Conservation (phyloP, 805 yeast species). For the Tetrapisispora fleetii region DNA sequence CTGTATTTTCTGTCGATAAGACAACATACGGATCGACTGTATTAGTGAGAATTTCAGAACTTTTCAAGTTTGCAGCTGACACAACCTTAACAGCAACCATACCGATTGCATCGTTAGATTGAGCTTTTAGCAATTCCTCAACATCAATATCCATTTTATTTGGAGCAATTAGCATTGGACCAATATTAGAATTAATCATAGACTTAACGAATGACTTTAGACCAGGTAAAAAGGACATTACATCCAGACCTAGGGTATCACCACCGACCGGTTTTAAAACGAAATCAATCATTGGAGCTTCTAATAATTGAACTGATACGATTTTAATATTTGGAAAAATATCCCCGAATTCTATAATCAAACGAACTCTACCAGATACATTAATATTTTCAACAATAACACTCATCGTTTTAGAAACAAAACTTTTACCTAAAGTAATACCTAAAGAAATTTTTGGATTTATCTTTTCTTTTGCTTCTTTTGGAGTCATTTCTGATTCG, state of each 20-base stretch:
- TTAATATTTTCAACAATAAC: conserved; percentile 74
- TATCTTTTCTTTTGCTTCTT: conserved; percentile 56
- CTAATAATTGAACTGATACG: conserved; percentile 63
- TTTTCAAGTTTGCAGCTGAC: conserved; percentile 41
- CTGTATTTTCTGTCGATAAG: conserved; percentile 35
- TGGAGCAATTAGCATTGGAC: conserved; percentile 77
- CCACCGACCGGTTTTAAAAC: conserved; percentile 82
- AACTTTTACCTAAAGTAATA: conserved; percentile 71
- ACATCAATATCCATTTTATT: conserved; percentile 68
- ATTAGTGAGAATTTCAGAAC: conserved; percentile 30
- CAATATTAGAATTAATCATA: conserved; percentile 57
- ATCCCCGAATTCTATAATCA: conserved; percentile 50
- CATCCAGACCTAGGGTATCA: conserved; percentile 76
- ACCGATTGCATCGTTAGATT: conserved; percentile 60
- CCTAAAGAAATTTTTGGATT: conserved; percentile 78
- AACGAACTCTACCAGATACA: conserved; percentile 57
- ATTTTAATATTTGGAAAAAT: conserved; percentile 70
- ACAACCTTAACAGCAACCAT: conserved; percentile 54
- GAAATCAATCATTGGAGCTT: conserved; percentile 71
- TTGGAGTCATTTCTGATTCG: conserved; percentile 73
- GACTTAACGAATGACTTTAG: conserved; percentile 61
- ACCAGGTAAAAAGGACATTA: conserved; percentile 79
- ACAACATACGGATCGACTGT: conserved; percentile 52
- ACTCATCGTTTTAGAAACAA: conserved; percentile 68
- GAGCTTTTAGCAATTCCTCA: conserved; percentile 56